Evolutionary conservation across 805 yeast genomes (phyloP).

Genomic region (Candida silvatica): DNA sequence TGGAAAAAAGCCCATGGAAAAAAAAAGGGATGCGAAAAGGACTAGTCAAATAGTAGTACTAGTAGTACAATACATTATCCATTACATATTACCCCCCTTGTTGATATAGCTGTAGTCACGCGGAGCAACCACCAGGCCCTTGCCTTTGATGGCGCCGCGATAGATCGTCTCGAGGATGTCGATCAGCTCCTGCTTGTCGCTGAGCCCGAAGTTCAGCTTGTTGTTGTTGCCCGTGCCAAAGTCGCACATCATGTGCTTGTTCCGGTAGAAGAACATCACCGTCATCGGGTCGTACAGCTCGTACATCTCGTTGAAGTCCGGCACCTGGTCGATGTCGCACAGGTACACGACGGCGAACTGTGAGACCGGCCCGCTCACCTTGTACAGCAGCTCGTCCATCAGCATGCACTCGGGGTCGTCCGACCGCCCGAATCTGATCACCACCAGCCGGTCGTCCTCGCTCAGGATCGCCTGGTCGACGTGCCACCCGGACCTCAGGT

Average conservation of each 20-base stretch:
- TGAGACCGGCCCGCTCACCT: slow-evolving; percentile 72
- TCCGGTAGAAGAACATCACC: slow-evolving; percentile 86
- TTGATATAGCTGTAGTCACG: slow-evolving; percentile 44
- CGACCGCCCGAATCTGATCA: slow-evolving; percentile 83
- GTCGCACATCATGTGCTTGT: slow-evolving; percentile 97
- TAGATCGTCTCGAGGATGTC: slow-evolving; percentile 86
- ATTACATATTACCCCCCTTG: neutral
- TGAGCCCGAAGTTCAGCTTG: slow-evolving; percentile 74
- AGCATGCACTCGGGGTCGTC: slow-evolving; percentile 70
- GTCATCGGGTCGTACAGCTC: slow-evolving; percentile 87
- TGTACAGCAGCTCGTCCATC: slow-evolving; percentile 81
- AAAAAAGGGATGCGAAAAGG: neutral
- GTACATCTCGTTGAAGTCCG: slow-evolving; percentile 86
- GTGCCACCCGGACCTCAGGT: slow-evolving; percentile 85
- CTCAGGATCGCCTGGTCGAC: slow-evolving; percentile 94
- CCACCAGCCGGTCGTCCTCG: slow-evolving; percentile 83
- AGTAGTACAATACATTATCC: neutral
- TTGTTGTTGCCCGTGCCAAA: slow-evolving; percentile 97
- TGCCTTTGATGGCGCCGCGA: slow-evolving; percentile 87
- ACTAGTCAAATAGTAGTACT: neutral
- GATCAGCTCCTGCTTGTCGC: slow-evolving; percentile 80
- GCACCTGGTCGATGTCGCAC: slow-evolving; percentile 83
- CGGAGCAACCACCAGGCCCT: slow-evolving; percentile 85
- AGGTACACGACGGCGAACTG: slow-evolving; percentile 85
- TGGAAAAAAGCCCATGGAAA: no score